Conservation (phyloP, 2,329 filamentous ascomycete species). For the Colletotrichum theobromicola region DNA sequence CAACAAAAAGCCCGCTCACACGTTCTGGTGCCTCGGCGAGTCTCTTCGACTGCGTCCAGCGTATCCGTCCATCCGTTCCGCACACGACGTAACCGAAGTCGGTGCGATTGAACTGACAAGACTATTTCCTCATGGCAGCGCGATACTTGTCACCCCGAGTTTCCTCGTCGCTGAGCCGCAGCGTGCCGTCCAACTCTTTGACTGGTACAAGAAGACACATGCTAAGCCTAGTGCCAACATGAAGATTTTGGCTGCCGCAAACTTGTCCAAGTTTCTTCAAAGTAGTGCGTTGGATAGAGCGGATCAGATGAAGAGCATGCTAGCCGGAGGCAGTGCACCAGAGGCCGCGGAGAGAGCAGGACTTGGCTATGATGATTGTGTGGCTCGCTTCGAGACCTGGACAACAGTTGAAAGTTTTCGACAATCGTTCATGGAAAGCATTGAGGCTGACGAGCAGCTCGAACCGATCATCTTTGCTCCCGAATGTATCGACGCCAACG, state of each 20-base stretch:
- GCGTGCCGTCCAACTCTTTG: conserved; percentile 37
- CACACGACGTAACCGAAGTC: background rate
- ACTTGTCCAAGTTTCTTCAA: conserved; percentile 32
- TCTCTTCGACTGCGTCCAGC: conserved; percentile 26
- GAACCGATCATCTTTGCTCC: conserved; percentile 51
- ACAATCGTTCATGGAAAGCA: conserved; percentile 27
- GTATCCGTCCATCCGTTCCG: conserved; percentile 16
- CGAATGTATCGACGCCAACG: conserved; percentile 55
- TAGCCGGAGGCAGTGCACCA: background rate
- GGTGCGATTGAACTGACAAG: conserved; percentile 15
- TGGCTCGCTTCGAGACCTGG: conserved; percentile 11
- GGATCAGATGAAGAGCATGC: background rate
- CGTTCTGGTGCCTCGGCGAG: conserved; percentile 48
- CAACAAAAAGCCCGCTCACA: conserved; percentile 27
- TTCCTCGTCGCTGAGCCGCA: conserved; percentile 44
- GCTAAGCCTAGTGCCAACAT: background rate
- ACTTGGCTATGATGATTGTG: conserved; percentile 9
- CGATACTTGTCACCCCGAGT: conserved; percentile 45
- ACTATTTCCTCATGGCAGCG: conserved; percentile 36
- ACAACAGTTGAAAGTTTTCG: conserved; percentile 14
- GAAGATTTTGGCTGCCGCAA: conserved; percentile 34
- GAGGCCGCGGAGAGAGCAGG: background rate
- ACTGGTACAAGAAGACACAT: conserved; percentile 32
- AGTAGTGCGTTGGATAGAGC: conserved; percentile 25
- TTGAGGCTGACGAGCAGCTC: conserved; percentile 36